Conservation (phyloP, 495 filamentous ascomycete genomes). For the Hypoxylon trugodes region DNA sequence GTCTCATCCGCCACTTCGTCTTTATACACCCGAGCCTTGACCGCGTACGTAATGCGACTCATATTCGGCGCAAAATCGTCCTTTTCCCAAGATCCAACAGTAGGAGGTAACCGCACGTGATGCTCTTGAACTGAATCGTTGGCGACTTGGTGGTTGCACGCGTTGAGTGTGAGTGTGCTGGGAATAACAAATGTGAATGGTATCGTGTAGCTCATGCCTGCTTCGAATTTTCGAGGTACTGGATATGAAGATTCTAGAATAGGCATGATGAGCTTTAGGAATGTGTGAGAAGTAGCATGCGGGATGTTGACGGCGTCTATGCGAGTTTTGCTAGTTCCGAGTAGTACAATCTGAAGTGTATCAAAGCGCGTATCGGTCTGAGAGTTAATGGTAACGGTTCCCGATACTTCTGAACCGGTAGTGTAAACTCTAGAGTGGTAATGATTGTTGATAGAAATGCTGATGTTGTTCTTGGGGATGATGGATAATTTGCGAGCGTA, state of each 20-base stretch:
- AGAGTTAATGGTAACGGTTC: constrained; percentile 63
- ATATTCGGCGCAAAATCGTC: constrained; percentile 89
- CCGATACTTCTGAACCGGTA: constrained; percentile 55
- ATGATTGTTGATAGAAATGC: constrained; percentile 56
- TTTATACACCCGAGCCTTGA: constrained; percentile 67
- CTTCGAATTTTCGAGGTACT: constrained; percentile 70
- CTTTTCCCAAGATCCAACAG: constrained; percentile 73
- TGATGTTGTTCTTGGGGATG: constrained; percentile 46
- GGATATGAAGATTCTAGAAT: constrained; percentile 74
- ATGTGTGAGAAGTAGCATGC: constrained; percentile 61
- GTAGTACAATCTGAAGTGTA: constrained; percentile 78
- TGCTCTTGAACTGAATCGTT: constrained; percentile 70
- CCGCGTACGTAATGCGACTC: constrained; percentile 75
- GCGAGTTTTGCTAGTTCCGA: constrained; percentile 65
- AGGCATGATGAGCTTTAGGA: constrained; percentile 85
- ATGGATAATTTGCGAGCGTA: constrained; percentile 34
- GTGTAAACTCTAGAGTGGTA: constrained; percentile 60
- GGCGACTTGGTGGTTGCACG: constrained; percentile 56
- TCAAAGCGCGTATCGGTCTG: constrained; percentile 77
- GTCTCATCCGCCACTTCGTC: constrained; percentile 39
- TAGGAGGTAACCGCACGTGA: constrained; percentile 84
- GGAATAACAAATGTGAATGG: constrained; percentile 93
- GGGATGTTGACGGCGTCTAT: constrained; percentile 54
- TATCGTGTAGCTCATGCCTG: constrained; percentile 72
- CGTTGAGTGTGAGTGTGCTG: constrained; percentile 66